phyloP scores from a whole-genome alignment of 1,284 basidiomycete species.

The Mycosarcoma mackinlayi region DNA sequence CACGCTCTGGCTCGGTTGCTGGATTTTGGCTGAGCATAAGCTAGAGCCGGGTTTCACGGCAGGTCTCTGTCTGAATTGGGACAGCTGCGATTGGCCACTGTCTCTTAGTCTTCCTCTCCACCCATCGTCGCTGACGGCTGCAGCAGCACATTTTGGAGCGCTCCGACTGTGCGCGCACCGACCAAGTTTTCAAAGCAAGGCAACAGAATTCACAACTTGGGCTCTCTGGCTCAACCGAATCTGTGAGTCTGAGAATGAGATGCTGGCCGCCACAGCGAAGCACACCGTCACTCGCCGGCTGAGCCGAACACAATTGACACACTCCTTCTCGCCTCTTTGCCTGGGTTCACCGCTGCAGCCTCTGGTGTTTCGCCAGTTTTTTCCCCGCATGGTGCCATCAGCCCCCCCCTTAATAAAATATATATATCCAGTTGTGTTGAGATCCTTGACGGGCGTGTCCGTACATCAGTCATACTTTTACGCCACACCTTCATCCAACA shows the following conservation, averaged over 20 bases:
- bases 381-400: not conserved
- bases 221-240: too few species aligned
- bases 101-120: too few species aligned
- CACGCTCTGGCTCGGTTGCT: not conserved
- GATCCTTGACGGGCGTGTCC: not conserved
- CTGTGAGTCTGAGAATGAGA: not conserved
- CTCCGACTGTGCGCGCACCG: too few species aligned
- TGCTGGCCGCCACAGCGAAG: not conserved
- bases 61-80: not conserved
- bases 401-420: not conserved
- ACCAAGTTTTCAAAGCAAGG: not conserved
- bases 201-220: too few species aligned
- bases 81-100: not conserved
- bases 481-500: conserved; percentile 14
- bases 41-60: not conserved
- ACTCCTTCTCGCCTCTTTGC: not conserved
- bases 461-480: conserved; percentile 18
- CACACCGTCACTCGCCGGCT: not conserved
- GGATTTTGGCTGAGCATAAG: not conserved
- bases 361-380: not conserved
- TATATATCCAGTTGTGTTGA: not conserved
- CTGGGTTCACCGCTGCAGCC: too few species aligned
- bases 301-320: not conserved
- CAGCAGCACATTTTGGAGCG: too few species aligned
- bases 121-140: too few species aligned